A percentile compares a stretch with the other conserved stretches of the same genome.
Conservation (phyloP, 805 yeast genomes). For the Cyberlindnera euphorbiiphila region DNA sequence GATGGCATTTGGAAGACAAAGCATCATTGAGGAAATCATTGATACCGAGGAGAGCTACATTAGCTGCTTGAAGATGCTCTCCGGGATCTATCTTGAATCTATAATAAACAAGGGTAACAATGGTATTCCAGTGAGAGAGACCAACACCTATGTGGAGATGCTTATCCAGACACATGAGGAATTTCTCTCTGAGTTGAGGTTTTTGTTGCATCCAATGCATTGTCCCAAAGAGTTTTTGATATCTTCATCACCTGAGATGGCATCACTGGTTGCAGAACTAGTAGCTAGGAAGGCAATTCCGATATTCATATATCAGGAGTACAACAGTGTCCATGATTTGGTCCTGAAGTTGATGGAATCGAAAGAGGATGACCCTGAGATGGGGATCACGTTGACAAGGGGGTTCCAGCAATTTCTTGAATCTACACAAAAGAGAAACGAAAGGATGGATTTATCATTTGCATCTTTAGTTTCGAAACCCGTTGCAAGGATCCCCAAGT, state of each 20-base stretch:
- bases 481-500: conserved; percentile 45
- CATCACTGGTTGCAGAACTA: conserved; percentile 23
- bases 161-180: conserved; percentile 32
- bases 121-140: conserved; percentile 35
- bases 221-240: conserved; percentile 6
- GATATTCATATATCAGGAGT: conserved; percentile 32
- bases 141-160: conserved; percentile 28
- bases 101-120: conserved; percentile 30
- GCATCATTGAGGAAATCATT: conserved; percentile 42
- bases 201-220: no score
- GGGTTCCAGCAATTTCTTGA: conserved; percentile 38
- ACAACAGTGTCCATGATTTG: conserved; percentile 32
- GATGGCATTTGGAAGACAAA: conserved; percentile 23
- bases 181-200: conserved; percentile 29
- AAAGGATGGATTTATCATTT: conserved; percentile 46
- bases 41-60: conserved; percentile 47
- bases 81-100: conserved; percentile 41
- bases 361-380: conserved; percentile 25
- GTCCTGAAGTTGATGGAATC: conserved; percentile 33
- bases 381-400: conserved; percentile 22
- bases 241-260: conserved; percentile 22
- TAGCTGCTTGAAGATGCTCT: conserved; percentile 40
- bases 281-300: conserved; percentile 26
- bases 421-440: conserved; percentile 37
- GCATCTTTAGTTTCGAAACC: conserved; percentile 53